Percentiles rank a stretch among this genome's conserved stretches.
phyloP scores from a whole-genome alignment of 179 eudicot genomes.

The Vitellaria paradoxa region DNA sequence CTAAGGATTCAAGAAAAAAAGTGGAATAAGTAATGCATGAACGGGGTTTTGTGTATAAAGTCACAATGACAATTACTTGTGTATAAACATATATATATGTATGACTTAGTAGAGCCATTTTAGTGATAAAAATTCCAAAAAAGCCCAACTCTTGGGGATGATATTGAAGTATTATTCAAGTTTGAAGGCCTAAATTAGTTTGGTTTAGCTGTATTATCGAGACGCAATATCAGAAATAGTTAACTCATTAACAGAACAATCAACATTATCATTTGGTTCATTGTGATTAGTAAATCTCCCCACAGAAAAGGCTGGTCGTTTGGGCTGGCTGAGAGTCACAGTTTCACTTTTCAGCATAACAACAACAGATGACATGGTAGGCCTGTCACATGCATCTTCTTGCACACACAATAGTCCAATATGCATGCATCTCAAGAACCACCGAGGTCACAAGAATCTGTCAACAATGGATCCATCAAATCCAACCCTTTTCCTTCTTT shows the following conservation, averaged over 20 bases:
- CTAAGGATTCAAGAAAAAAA: too few relatives aligned
- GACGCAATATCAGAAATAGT: neutral
- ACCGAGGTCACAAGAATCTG: neutral
- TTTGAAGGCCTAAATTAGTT: too few relatives aligned
- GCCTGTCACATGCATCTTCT: slow-evolving; percentile 15
- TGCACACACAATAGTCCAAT: slow-evolving; percentile 18
- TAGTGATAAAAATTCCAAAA: too few relatives aligned
- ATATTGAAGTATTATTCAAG: too few relatives aligned
- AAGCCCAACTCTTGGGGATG: too few relatives aligned
- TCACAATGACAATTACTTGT: neutral
- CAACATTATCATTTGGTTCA: neutral
- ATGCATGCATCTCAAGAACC: slow-evolving; percentile 12
- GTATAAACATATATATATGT: too few relatives aligned
- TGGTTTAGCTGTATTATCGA: neutral
- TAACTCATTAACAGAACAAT: slow-evolving; percentile 3
- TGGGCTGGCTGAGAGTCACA: slow-evolving; percentile 7
- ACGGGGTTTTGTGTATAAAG: too few relatives aligned
- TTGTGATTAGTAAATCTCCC: slow-evolving; percentile 12
- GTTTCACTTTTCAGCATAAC: slow-evolving; percentile 4
- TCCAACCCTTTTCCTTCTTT: slow-evolving; percentile 7
- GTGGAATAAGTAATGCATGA: too few relatives aligned
- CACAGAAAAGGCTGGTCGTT: slow-evolving; percentile 22
- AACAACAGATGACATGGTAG: slow-evolving; percentile 10
- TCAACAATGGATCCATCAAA: slow-evolving; percentile 8
- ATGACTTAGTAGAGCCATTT: too few relatives aligned